phyloP scores from a whole-genome alignment of 768 basidiomycete genomes.

The Tricholoma sp. region DNA sequence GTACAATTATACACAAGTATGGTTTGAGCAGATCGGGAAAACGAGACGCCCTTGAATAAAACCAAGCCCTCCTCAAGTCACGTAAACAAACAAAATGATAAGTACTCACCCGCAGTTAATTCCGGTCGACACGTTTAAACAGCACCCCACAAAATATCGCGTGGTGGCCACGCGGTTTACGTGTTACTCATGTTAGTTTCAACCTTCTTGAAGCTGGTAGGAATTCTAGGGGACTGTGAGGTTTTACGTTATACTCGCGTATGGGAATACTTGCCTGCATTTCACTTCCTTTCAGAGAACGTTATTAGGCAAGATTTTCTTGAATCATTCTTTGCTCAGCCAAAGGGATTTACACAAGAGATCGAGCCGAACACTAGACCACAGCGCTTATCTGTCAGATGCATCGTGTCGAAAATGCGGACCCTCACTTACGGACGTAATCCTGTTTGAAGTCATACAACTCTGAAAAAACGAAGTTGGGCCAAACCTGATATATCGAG shows the following conservation, averaged over 20 bases:
- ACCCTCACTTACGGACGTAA: no score
- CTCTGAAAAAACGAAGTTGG: no score
- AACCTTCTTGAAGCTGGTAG: not conserved
- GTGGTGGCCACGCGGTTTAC: not conserved
- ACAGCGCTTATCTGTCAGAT: no score
- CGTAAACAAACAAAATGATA: not conserved
- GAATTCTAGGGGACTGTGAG: not conserved
- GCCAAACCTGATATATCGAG: no score
- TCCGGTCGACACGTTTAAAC: not conserved
- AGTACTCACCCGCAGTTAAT: not conserved
- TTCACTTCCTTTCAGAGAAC: no score
- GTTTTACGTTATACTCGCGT: not conserved
- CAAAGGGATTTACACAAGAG: no score
- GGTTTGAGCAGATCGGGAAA: not conserved
- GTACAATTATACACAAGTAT: not conserved
- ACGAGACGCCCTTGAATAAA: not conserved
- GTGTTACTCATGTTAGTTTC: not conserved
- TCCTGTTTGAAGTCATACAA: no score
- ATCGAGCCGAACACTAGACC: no score
- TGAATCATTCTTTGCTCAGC: no score
- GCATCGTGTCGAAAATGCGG: no score
- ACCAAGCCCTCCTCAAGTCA: not conserved
- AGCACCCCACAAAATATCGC: not conserved
- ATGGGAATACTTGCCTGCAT: not conserved
- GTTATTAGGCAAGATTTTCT: no score